Conservation (phyloP, 106 monocot species). For the Dendrobium nobile region DNA sequence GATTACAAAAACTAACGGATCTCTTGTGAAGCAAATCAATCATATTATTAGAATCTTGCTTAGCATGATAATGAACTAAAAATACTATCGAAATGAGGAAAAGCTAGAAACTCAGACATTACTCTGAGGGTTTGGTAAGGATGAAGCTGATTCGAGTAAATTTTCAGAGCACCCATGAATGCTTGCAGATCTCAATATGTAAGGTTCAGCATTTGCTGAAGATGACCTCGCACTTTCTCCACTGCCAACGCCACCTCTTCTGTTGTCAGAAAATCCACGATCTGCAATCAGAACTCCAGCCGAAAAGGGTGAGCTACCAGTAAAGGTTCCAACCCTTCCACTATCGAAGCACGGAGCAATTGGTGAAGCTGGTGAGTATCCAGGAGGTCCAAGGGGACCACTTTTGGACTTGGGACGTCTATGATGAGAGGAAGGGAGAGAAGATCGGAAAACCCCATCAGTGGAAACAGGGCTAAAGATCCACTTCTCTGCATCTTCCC, state of each 20-base stretch:
- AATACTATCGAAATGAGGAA: not conserved
- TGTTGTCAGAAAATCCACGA: constrained; percentile 18
- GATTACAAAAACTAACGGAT: not conserved
- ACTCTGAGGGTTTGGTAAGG: constrained; percentile 51
- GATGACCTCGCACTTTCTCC: constrained; percentile 23
- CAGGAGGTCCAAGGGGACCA: constrained; percentile 65
- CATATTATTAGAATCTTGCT: not conserved
- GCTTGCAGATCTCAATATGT: constrained; percentile 39
- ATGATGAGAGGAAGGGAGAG: constrained; percentile 29
- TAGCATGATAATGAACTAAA: not conserved
- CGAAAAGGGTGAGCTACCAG: constrained; percentile 51
- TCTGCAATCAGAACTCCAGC: constrained; percentile 49
- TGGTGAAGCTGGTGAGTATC: constrained; percentile 47
- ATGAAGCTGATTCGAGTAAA: constrained; percentile 41
- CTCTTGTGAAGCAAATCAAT: not conserved
- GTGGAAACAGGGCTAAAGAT: constrained; percentile 71
- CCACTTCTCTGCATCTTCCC: constrained; percentile 99
- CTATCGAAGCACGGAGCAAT: constrained; percentile 41
- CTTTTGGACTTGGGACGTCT: constrained; percentile 87
- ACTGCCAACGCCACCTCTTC: not conserved
- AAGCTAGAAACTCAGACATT: constrained; percentile 3
- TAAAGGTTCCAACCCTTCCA: constrained; percentile 36
- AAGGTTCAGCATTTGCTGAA: constrained; percentile 37
- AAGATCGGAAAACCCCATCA: constrained; percentile 24
- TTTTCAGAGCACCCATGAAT: constrained; percentile 53